Conservation (phyloP, 208 protist genomes). For the Endotrypanum monterogeii region DNA sequence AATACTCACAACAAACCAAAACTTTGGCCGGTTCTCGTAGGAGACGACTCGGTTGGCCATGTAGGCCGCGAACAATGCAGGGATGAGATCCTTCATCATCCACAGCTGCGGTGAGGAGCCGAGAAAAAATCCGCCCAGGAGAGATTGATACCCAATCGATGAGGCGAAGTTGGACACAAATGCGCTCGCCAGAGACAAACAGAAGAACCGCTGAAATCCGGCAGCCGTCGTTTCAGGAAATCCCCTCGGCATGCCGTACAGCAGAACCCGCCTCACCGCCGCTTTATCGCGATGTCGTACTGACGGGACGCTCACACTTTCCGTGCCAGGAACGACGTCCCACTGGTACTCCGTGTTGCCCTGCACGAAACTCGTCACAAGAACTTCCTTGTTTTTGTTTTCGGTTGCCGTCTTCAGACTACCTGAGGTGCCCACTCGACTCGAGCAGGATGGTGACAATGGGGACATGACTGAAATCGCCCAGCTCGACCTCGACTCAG, state of each 20-base stretch:
- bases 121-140: conserved; percentile 84
- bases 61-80: conserved; percentile 75
- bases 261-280: conserved; percentile 33
- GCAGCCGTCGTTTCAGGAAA: conserved; percentile 69
- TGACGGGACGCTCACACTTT: conserved; percentile 22
- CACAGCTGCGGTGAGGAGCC: conserved; percentile 80
- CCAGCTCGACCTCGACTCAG: neutral
- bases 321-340: conserved; percentile 22
- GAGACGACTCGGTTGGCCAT: conserved; percentile 82
- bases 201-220: conserved; percentile 82
- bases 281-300: conserved; percentile 45
- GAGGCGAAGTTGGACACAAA: conserved; percentile 86
- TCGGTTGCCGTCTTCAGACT: neutral
- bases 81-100: conserved; percentile 87
- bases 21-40: conserved; percentile 90
- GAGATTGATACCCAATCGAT: conserved; percentile 84
- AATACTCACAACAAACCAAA: conserved; percentile 85
- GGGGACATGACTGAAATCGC: conserved; percentile 7
- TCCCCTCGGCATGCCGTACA: conserved; percentile 81
- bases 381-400: conserved; percentile 6
- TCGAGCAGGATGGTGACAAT: neutral
- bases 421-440: neutral
- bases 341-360: conserved; percentile 59
- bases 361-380: conserved; percentile 54
- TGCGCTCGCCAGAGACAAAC: conserved; percentile 65